phyloP scores from a whole-genome alignment of 1,284 basidiomycete genomes.

The Moniliophthora roreri region DNA sequence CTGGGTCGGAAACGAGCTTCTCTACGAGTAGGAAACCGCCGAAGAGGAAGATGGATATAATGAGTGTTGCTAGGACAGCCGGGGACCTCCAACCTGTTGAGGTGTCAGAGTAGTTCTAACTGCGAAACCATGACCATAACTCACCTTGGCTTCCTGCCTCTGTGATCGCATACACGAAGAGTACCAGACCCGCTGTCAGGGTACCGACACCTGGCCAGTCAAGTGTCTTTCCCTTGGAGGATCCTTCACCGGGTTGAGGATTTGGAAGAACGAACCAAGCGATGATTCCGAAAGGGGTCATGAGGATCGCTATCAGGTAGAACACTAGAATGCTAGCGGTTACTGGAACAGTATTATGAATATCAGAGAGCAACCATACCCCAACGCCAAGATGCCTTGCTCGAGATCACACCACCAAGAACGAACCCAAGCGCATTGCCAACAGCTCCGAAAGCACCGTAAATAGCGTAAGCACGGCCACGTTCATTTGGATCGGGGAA shows the following conservation, averaged over 20 bases:
- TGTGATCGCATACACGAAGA: conserved; percentile 20
- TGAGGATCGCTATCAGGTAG: conserved; percentile 19
- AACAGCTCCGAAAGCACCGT: conserved; percentile 18
- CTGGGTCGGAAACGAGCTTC: conserved; percentile 17
- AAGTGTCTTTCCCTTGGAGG: conserved; percentile 8
- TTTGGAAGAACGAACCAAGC: conserved; percentile 20
- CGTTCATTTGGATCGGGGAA: conserved; percentile 16
- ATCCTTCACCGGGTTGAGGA: neutral
- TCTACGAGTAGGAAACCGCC: conserved; percentile 18
- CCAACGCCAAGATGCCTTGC: conserved; percentile 20
- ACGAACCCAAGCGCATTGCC: conserved; percentile 18
- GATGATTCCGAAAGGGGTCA: conserved; percentile 15
- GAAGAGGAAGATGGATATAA: conserved; percentile 19
- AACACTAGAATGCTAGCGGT: conserved; percentile 9
- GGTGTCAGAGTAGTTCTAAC: neutral
- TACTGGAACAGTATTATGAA: neutral
- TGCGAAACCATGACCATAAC: neutral
- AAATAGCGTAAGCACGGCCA: conserved; percentile 19
- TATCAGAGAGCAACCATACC: conserved; percentile 12
- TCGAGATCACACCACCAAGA: conserved; percentile 18
- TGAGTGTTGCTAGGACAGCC: conserved; percentile 17
- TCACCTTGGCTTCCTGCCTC: conserved; percentile 5
- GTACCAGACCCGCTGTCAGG: conserved; percentile 18
- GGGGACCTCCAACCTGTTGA: conserved; percentile 18
- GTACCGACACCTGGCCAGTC: conserved; percentile 18